Base-by-base conservation (phyloP, 352 stramenopile genomes). In the Globisporangium paroecandrum region DNA sequence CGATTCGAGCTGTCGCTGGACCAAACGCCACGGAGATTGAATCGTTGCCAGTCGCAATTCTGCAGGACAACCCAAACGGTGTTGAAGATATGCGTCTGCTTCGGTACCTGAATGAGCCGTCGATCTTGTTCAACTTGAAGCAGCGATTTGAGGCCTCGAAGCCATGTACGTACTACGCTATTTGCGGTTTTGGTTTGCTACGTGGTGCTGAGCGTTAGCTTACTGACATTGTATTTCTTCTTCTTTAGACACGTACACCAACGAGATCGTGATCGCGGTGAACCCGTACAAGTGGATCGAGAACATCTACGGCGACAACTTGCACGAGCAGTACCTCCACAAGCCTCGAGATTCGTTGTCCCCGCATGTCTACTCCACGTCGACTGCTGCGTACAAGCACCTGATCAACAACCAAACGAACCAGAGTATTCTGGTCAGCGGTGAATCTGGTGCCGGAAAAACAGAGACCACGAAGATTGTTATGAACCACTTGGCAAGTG, bases 381-480 rank as follows among this genome's bases (percentile, higher is more conserved):
- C 83, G 10, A 93, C 87, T 1, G 88, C 86, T 43, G 88, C 90
- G 27, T 95, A 92, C 78, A 94, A 94, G 63, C 85, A 93, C 71
- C 88, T 95, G 85, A 94, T 73, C 27, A 65, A 73, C 7, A 83
- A 85, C 65, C 65, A 87, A 3, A 83, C 84, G 75, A 96, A 96
- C 68, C 89, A 97, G 59, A 93, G 82, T 69, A 97, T 97, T 66
- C 67, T 97, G 27, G 89, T 97, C 15, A 96, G 83, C 70, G 89
- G 89, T 25, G 89, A 97, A 66, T 94, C 83, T 15, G 89, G 89
- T 72, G 89, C 89, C 4, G 89, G 89, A 38, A 99, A 99, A 78
- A 99, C 97, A 8, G 97, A 99, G 82, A 98, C 96, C 8, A 98
- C 95, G 29, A 99, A 99, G 75, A 95, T 96, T 66, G 84, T 96